These are phyloP conservation scores for Rhizopus microsporus DNA, from an alignment of 371 early-diverging fungal species.

Conservation along the genomic window DNA sequence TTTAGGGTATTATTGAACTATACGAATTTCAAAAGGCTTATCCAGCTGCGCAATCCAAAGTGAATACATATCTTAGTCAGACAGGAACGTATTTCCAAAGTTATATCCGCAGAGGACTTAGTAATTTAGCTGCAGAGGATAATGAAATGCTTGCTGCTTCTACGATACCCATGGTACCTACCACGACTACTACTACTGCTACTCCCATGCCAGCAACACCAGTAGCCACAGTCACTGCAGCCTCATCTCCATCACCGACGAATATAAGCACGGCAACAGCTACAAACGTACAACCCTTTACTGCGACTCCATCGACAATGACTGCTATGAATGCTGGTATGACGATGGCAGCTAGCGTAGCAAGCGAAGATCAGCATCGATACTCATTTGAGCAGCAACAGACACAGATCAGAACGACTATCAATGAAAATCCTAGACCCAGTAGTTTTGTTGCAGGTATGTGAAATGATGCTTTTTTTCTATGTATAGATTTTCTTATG, in stretches of 20 bases:
- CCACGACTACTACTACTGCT: conserved; percentile 1
- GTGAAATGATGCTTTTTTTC: neutral
- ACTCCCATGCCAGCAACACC: neutral
- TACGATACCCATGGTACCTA: conserved; percentile 6
- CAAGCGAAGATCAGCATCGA: too few species aligned
- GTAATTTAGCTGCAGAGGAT: conserved; percentile 65
- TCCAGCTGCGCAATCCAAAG: conserved; percentile 60
- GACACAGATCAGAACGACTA: neutral
- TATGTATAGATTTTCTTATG: neutral
- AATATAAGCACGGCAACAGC: neutral
- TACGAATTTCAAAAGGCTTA: conserved; percentile 77
- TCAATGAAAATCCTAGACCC: conserved; percentile 4
- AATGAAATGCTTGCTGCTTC: conserved; percentile 32
- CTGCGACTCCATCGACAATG: neutral
- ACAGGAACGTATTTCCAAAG: conserved; percentile 77
- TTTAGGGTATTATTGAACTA: conserved; percentile 71
- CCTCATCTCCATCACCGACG: neutral
- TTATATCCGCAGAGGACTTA: conserved; percentile 73
- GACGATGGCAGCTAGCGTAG: too few species aligned
- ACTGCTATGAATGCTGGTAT: too few species aligned
- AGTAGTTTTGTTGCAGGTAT: conserved; percentile 20
- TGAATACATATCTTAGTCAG: conserved; percentile 61
- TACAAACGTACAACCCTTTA: conserved; percentile 5
- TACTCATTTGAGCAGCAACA: neutral
- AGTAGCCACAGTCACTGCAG: conserved; percentile 1